Evolutionary conservation across 2,329 filamentous ascomycete species (phyloP).

Genomic region (Ophiostoma novo-ulmi): DNA sequence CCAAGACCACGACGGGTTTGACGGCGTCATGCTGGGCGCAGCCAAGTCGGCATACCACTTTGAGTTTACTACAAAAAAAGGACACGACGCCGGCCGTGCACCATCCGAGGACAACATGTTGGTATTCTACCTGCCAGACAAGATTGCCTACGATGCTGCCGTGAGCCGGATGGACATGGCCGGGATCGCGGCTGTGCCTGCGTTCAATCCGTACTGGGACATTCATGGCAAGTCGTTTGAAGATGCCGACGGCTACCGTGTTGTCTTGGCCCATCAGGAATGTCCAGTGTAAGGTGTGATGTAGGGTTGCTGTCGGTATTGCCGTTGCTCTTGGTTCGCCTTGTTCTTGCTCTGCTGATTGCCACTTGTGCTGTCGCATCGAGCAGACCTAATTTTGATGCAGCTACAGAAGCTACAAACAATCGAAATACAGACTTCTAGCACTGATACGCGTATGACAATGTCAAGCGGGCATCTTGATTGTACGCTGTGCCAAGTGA

Average conservation of each 20-base stretch:
- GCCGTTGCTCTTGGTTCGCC: background rate
- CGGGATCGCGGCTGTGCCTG: conserved; percentile 36
- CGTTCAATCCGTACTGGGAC: conserved; percentile 45
- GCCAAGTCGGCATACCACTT: conserved; percentile 37
- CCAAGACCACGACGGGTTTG: conserved; percentile 37
- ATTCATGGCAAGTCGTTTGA: conserved; percentile 41
- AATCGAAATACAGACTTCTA: background rate
- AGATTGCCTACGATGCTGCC: conserved; percentile 31
- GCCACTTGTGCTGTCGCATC: background rate
- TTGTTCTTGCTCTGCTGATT: background rate
- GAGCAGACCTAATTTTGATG: background rate
- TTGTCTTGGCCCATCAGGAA: conserved; percentile 38
- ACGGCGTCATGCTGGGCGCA: conserved; percentile 40
- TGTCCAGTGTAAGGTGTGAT: conserved; percentile 20
- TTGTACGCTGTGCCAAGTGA: background rate
- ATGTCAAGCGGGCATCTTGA: background rate
- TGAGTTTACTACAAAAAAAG: conserved; percentile 39
- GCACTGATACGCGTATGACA: background rate
- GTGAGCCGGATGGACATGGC: conserved; percentile 35
- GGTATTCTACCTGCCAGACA: conserved; percentile 40
- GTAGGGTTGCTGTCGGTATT: background rate
- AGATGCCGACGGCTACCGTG: conserved; percentile 43
- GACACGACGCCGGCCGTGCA: conserved; percentile 35
- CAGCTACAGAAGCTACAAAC: background rate
- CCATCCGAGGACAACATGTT: conserved; percentile 43